Conservation (phyloP, 176 grass and related monocot genomes). For the Hordeum marinum region DNA sequence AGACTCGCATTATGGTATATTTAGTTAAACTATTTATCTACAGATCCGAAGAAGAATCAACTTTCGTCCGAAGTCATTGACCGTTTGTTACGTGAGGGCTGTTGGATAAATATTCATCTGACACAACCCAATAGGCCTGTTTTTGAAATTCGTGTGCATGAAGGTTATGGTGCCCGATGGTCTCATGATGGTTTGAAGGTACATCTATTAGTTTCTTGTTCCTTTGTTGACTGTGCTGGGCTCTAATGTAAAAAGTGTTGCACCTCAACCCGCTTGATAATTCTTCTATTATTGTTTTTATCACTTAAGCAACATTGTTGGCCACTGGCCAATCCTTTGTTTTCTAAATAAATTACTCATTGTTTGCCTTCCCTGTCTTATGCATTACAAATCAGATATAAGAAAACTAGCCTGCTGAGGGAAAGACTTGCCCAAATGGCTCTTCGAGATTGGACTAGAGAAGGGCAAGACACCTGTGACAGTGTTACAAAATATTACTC, state of each 20-base stretch:
- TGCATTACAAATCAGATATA: not conserved
- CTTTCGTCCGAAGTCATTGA: conserved; percentile 52
- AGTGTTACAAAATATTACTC: no score
- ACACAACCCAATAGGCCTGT: conserved; percentile 57
- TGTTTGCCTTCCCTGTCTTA: not conserved
- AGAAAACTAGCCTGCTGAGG: not conserved
- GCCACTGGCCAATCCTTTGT: not conserved
- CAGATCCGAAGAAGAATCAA: conserved; percentile 71
- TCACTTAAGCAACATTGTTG: not conserved
- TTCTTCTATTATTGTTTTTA: not conserved
- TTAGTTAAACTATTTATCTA: conserved; percentile 29
- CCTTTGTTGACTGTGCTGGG: not conserved
- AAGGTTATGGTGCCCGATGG: conserved; percentile 92
- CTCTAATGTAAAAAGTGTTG: conserved; percentile 5
- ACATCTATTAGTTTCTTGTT: conserved; percentile 5
- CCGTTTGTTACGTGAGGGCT: conserved; percentile 50
- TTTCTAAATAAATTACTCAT: not conserved
- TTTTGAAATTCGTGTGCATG: conserved; percentile 76
- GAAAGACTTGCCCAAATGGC: not conserved
- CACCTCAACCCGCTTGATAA: not conserved
- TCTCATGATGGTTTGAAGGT: conserved; percentile 84
- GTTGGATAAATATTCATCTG: conserved; percentile 86
- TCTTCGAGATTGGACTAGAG: not conserved
- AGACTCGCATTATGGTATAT: not conserved
- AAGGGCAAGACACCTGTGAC: not conserved